Evolutionary conservation across 2,329 filamentous ascomycete species (phyloP).

Genomic region (Talaromyces albobiverticillius): DNA sequence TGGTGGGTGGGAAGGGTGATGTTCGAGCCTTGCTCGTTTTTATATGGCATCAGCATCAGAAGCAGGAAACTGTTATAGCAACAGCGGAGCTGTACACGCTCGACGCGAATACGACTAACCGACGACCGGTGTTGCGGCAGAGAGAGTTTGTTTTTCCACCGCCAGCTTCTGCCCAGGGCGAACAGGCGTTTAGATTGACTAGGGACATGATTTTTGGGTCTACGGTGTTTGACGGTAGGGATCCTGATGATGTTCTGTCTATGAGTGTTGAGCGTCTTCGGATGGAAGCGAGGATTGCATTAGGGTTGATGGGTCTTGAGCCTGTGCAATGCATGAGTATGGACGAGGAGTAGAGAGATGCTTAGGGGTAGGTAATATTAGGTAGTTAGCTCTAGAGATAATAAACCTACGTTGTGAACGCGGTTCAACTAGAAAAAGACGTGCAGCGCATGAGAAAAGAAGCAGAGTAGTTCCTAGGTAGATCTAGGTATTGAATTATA

Average conservation of each 20-base stretch:
- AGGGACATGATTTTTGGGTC: not conserved
- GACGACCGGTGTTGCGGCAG: not conserved
- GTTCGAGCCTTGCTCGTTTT: not conserved
- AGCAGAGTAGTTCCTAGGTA: too few species aligned
- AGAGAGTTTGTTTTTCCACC: not conserved
- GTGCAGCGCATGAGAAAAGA: too few species aligned
- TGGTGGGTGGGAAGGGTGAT: conserved; percentile 1
- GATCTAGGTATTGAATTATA: too few species aligned
- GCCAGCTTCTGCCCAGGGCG: not conserved
- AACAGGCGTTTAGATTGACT: not conserved
- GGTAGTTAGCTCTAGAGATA: too few species aligned
- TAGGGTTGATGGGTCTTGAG: not conserved
- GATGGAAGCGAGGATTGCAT: not conserved
- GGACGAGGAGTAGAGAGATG: not conserved
- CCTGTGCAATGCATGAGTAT: not conserved
- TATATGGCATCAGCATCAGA: not conserved
- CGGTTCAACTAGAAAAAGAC: too few species aligned
- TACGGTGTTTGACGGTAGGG: not conserved
- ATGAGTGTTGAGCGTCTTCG: not conserved
- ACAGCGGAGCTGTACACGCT: not conserved
- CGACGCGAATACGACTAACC: not conserved
- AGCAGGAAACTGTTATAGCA: not conserved
- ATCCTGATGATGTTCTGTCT: not conserved
- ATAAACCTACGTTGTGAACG: too few species aligned
- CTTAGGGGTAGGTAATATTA: too few species aligned